phyloP scores from a whole-genome alignment of 202 grass and related monocot species.

The Hordeum pubiflorum region DNA sequence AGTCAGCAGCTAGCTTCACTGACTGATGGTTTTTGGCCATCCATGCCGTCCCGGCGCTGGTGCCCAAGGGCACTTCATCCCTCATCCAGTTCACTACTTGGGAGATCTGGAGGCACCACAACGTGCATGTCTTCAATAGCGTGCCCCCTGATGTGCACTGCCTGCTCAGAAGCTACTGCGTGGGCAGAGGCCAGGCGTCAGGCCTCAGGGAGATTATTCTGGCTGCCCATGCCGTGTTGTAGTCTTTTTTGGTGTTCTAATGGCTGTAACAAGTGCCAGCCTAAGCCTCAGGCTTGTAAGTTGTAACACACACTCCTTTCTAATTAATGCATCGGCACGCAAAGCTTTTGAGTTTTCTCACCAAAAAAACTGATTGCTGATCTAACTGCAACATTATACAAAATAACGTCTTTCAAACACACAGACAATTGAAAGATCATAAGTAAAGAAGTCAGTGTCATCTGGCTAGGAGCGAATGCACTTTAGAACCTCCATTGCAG shows the following conservation, averaged over 20 bases:
- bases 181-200: background rate
- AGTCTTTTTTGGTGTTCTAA: background rate
- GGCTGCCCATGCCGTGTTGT: background rate
- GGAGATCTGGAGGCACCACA: background rate
- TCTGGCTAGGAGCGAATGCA: too few relatives aligned
- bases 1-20: background rate
- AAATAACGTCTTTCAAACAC: background rate
- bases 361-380: background rate
- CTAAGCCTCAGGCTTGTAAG: background rate
- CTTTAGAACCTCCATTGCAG: too few relatives aligned
- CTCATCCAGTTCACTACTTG: background rate
- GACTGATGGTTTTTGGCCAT: background rate
- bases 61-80: background rate
- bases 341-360: background rate
- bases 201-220: background rate
- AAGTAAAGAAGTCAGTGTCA: background rate
- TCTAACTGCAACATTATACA: constrained; percentile 33
- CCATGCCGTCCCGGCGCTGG: background rate
- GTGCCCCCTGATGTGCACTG: background rate
- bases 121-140: background rate
- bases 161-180: background rate
- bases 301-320: background rate
- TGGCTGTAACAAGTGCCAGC: background rate
- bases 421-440: too few relatives aligned
- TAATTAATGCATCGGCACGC: background rate